These are phyloP conservation scores for Cordia subcordata DNA, from an alignment of 257 asterid species.

Conservation along the genomic window DNA sequence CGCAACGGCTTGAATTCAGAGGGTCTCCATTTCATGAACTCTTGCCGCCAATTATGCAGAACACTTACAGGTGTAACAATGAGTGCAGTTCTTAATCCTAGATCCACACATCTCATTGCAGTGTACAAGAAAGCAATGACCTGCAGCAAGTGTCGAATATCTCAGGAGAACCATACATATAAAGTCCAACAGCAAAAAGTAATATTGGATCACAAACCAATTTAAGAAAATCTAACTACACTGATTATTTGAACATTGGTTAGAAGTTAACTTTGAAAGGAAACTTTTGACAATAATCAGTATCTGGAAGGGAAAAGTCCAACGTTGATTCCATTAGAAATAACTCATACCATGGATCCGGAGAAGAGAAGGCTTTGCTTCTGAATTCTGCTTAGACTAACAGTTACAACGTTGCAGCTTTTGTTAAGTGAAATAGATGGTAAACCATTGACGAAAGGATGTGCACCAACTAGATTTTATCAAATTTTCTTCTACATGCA, in stretches of 20 bases:
- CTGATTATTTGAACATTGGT: neutral
- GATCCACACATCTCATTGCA: conserved; percentile 83
- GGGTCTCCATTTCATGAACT: conserved; percentile 90
- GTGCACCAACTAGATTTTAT: too few relatives aligned
- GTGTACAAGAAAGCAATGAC: conserved; percentile 87
- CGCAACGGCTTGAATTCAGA: conserved; percentile 89
- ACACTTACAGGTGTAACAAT: conserved; percentile 96
- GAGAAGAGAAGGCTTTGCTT: too few relatives aligned
- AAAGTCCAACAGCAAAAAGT: conserved; percentile 2
- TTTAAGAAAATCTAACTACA: neutral
- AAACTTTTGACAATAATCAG: conserved; percentile 1
- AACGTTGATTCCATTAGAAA: too few relatives aligned
- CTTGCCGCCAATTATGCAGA: conserved; percentile 88
- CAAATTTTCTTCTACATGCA: too few relatives aligned
- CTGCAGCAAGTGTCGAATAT: conserved; percentile 37
- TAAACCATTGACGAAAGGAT: too few relatives aligned
- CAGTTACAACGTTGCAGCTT: too few relatives aligned
- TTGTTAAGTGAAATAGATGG: too few relatives aligned
- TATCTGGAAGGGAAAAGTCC: too few relatives aligned
- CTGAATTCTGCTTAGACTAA: too few relatives aligned
- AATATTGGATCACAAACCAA: neutral
- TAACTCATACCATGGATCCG: too few relatives aligned
- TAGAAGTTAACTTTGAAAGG: conserved; percentile 1
- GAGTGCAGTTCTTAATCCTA: conserved; percentile 84
- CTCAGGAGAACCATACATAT: conserved; percentile 14